phyloP scores from a whole-genome alignment of 768 basidiomycete species.

The Russula olivacea region DNA sequence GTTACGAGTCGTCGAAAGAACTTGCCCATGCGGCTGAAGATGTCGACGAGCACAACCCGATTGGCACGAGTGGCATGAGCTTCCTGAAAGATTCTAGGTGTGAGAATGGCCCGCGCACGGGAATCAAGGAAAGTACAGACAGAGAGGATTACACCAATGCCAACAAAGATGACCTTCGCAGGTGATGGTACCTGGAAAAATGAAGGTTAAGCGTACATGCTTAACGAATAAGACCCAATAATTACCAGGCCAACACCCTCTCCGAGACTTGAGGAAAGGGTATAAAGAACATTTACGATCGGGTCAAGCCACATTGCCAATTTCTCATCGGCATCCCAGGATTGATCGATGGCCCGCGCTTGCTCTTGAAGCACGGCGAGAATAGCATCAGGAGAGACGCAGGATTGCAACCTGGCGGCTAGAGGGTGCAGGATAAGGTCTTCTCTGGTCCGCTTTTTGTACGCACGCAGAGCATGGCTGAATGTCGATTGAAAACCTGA shows the following conservation, averaged over 20 bases:
- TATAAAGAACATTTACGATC: neutral
- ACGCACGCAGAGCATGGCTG: neutral
- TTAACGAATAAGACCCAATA: neutral
- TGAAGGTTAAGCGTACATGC: too few relatives aligned
- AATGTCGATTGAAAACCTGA: neutral
- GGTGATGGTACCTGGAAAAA: neutral
- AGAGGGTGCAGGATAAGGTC: constrained; percentile 2
- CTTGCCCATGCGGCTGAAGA: neutral
- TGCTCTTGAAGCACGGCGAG: neutral
- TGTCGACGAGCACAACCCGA: neutral
- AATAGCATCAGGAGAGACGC: neutral
- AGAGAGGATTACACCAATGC: neutral
- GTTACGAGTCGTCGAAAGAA: neutral
- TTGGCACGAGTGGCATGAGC: neutral
- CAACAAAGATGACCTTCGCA: neutral
- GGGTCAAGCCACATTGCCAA: neutral
- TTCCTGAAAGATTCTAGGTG: neutral
- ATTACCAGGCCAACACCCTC: neutral
- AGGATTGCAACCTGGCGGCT: neutral
- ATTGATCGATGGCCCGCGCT: neutral
- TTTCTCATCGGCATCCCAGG: neutral
- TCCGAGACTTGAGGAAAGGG: neutral
- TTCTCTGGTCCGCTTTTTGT: neutral
- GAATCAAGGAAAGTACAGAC: neutral
- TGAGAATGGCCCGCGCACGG: neutral